A percentile compares a stretch with the other conserved stretches of the same genome.
phyloP scores from a whole-genome alignment of 805 yeast genomes.

The Saturnispora gosingensis region DNA sequence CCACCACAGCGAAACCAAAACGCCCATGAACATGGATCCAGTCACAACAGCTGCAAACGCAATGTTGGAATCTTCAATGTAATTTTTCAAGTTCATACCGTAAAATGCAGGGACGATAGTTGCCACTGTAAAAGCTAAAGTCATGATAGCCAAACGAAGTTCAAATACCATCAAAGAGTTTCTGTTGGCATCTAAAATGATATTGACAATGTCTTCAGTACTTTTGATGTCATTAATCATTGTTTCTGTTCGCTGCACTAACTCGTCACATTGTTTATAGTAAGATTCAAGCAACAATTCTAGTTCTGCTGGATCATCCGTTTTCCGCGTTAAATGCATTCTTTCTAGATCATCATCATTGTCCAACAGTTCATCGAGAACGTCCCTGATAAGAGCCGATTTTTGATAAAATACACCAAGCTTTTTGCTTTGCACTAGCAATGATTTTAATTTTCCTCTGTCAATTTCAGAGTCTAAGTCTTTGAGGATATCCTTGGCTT shows the following conservation, averaged over 20 bases:
- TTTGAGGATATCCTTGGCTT: slow-evolving; percentile 54
- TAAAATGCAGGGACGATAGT: slow-evolving; percentile 80
- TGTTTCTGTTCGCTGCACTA: slow-evolving; percentile 84
- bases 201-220: slow-evolving; percentile 88
- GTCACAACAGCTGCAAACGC: slow-evolving; percentile 56
- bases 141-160: slow-evolving; percentile 71
- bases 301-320: slow-evolving; percentile 46
- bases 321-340: slow-evolving; percentile 57
- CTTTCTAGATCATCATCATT: slow-evolving; percentile 77
- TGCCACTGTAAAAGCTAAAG: slow-evolving; percentile 79
- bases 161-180: slow-evolving; percentile 84
- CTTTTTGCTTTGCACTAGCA: slow-evolving; percentile 63
- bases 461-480: slow-evolving; percentile 75
- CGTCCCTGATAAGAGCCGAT: slow-evolving; percentile 65
- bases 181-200: slow-evolving; percentile 84
- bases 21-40: slow-evolving; percentile 44
- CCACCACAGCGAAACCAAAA: slow-evolving; percentile 44
- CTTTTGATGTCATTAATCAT: slow-evolving; percentile 75
- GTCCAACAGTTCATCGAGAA: slow-evolving; percentile 74
- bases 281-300: slow-evolving; percentile 86
- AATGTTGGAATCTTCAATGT: slow-evolving; percentile 54
- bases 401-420: slow-evolving; percentile 69
- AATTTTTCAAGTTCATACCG: slow-evolving; percentile 79
- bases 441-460: slow-evolving; percentile 61
- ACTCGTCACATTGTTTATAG: slow-evolving; percentile 86